Evolutionary conservation across 352 stramenopile genomes (phyloP).

Genomic region (Discostella stelligera): DNA sequence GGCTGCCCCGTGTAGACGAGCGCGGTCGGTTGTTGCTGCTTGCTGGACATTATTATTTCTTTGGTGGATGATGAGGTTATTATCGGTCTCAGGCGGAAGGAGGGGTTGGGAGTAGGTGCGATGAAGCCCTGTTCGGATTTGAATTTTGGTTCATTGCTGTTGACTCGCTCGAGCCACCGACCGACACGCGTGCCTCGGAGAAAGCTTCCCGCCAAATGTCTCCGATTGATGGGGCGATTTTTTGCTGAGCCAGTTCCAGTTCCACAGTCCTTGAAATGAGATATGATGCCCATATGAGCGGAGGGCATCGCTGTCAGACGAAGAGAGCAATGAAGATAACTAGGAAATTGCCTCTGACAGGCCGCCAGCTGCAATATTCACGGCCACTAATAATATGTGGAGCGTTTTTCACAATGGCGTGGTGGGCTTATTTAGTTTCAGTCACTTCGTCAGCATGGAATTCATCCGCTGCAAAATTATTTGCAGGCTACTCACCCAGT

Average conservation of each 20-base stretch:
- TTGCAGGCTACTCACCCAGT: background rate
- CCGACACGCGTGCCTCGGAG: too few relatives aligned
- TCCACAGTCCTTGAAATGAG: background rate
- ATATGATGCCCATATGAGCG: background rate
- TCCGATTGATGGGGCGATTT: too few relatives aligned
- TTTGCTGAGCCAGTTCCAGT: background rate
- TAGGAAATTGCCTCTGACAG: background rate
- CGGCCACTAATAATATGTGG: background rate
- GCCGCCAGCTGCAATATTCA: background rate
- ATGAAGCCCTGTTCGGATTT: too few relatives aligned
- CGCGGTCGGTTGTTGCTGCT: too few relatives aligned
- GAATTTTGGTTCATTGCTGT: too few relatives aligned
- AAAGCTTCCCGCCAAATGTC: too few relatives aligned
- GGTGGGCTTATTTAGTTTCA: constrained; percentile 1
- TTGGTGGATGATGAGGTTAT: too few relatives aligned
- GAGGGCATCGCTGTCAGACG: background rate
- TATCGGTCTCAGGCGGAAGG: too few relatives aligned
- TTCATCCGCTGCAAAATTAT: background rate
- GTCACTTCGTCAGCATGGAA: background rate
- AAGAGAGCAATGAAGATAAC: constrained; percentile 6
- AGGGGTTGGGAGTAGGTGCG: too few relatives aligned
- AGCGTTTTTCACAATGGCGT: background rate
- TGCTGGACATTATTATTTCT: too few relatives aligned
- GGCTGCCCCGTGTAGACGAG: background rate
- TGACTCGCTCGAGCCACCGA: too few relatives aligned